Evolutionary conservation across 2,329 filamentous ascomycete species (phyloP).

Genomic region (Scleromitrula shiraiana): DNA sequence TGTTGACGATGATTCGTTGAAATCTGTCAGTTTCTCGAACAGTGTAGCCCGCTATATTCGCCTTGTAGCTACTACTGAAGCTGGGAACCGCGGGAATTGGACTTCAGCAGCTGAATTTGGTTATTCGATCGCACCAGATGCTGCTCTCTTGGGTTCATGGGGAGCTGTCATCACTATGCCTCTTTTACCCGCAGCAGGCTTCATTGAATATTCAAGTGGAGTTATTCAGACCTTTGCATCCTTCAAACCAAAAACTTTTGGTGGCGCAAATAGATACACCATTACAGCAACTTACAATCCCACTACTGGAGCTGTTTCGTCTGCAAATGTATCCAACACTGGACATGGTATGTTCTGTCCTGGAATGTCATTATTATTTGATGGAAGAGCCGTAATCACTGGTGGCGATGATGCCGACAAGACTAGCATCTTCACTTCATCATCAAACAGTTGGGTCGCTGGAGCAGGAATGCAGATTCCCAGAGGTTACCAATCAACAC

Average conservation of each 20-base stretch:
- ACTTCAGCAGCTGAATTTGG: constrained; percentile 13
- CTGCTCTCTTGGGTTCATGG: constrained; percentile 12
- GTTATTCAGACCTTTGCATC: constrained; percentile 15
- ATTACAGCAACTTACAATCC: constrained; percentile 30
- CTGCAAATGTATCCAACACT: constrained; percentile 23
- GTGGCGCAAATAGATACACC: constrained; percentile 21
- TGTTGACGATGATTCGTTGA: constrained; percentile 9
- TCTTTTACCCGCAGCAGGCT: constrained; percentile 14
- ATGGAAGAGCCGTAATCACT: constrained; percentile 12
- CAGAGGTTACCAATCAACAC: constrained; percentile 4
- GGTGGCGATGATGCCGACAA: constrained; percentile 13
- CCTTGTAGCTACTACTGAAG: constrained; percentile 13
- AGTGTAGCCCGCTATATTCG: constrained; percentile 12
- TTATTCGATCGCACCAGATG: background rate
- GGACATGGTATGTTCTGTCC: constrained; percentile 21
- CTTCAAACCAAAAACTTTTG: constrained; percentile 7
- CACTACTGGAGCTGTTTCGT: constrained; percentile 19
- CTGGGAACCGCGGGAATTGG: constrained; percentile 16
- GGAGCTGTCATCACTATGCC: constrained; percentile 16
- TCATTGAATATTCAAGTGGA: constrained; percentile 11
- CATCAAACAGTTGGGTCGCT: constrained; percentile 21
- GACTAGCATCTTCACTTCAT: constrained; percentile 12
- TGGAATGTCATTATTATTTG: constrained; percentile 12
- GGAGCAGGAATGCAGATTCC: constrained; percentile 5
- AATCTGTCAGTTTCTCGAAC: constrained; percentile 8